These are phyloP conservation scores for Neonectria faginata DNA, from an alignment of 2,329 filamentous ascomycete species.

Conservation along the genomic window DNA sequence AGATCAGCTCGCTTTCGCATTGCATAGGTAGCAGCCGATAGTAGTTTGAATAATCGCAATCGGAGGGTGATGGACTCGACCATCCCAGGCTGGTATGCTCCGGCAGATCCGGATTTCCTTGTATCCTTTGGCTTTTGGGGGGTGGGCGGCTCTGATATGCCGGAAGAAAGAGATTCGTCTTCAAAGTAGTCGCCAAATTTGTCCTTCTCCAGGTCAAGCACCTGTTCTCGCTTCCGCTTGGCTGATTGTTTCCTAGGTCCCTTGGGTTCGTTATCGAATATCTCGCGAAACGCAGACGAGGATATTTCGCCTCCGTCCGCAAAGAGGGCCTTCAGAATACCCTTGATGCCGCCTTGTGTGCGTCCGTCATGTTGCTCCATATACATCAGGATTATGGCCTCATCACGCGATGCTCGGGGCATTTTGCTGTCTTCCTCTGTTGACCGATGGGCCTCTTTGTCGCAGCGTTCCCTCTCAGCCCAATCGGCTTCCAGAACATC, in stretches of 20 bases:
- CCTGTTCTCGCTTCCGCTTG: conserved; percentile 62
- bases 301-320: conserved; percentile 70
- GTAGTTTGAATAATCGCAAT: conserved; percentile 70
- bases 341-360: conserved; percentile 59
- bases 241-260: conserved; percentile 54
- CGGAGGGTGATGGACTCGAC: conserved; percentile 71
- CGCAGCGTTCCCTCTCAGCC: conserved; percentile 65
- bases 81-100: conserved; percentile 45
- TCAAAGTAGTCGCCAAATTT: conserved; percentile 72
- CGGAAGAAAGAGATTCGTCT: conserved; percentile 64
- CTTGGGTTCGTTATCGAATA: conserved; percentile 74
- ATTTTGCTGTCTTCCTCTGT: conserved; percentile 40
- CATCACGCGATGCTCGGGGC: conserved; percentile 52
- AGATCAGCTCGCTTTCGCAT: conserved; percentile 58
- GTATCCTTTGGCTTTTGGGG: conserved; percentile 53
- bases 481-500: conserved; percentile 82
- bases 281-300: conserved; percentile 68
- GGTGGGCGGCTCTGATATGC: conserved; percentile 59
- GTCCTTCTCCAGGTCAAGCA: conserved; percentile 69
- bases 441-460: conserved; percentile 50
- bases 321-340: conserved; percentile 74
- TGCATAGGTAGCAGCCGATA: conserved; percentile 61
- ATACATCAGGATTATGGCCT: conserved; percentile 73
- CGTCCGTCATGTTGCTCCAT: conserved; percentile 60
- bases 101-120: conserved; percentile 38